Conservation (phyloP, 495 filamentous ascomycete species). For the Xylaria longipes region DNA sequence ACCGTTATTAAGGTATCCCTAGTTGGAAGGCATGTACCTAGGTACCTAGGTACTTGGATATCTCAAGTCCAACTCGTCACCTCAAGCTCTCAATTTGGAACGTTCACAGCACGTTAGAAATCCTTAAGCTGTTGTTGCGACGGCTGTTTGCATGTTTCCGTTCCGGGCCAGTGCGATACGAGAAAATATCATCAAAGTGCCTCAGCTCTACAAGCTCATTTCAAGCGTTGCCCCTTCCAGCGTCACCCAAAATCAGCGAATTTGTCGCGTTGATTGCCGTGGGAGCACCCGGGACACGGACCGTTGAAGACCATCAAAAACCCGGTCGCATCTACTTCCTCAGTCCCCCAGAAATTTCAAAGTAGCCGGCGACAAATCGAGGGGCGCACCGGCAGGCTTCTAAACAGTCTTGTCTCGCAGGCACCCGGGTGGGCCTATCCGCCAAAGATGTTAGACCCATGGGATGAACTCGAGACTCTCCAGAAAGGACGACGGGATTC, state of each 20-base stretch:
- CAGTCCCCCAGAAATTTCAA: background rate
- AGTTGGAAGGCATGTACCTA: background rate
- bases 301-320: background rate
- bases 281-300: background rate
- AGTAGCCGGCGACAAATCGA: background rate
- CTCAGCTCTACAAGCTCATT: background rate
- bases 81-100: background rate
- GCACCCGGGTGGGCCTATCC: slow-evolving; percentile 21
- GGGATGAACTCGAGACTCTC: slow-evolving; percentile 44
- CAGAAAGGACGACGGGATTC: slow-evolving; percentile 34
- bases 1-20: background rate
- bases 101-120: background rate
- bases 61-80: background rate
- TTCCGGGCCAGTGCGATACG: background rate
- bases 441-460: slow-evolving; percentile 39
- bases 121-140: background rate
- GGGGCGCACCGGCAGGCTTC: background rate
- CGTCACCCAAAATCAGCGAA: background rate
- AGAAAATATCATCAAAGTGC: background rate
- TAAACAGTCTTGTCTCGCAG: background rate
- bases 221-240: background rate
- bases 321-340: background rate
- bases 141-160: background rate
- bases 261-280: background rate
- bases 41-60: background rate